Evolutionary conservation across 2,329 filamentous ascomycete genomes (phyloP).

Genomic region (Sclerotinia borealis): DNA sequence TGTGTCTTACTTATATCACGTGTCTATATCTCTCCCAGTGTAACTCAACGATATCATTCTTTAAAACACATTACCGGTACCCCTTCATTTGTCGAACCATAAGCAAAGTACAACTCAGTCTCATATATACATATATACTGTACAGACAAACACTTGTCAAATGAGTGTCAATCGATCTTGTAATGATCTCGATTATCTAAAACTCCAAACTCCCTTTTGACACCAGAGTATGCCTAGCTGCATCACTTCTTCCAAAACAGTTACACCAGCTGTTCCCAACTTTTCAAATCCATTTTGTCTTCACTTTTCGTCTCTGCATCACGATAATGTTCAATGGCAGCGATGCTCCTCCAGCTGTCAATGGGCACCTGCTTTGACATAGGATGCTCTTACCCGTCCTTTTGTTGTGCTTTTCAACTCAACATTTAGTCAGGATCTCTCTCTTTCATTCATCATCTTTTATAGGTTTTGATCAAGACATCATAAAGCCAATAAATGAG

Average conservation of each 20-base stretch:
- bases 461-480: background rate
- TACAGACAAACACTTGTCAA: slow-evolving; percentile 1
- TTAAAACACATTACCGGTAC: background rate
- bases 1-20: background rate
- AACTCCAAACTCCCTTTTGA: background rate
- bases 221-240: background rate
- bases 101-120: background rate
- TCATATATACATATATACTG: background rate
- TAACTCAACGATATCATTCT: background rate
- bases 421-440: background rate
- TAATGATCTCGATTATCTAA: background rate
- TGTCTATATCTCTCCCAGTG: background rate
- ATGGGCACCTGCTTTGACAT: slow-evolving; percentile 8
- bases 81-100: background rate
- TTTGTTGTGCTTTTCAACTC: background rate
- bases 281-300: background rate
- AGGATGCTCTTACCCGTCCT: slow-evolving; percentile 4
- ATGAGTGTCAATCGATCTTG: background rate
- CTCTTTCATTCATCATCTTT: background rate
- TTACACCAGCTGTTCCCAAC: background rate
- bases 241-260: background rate
- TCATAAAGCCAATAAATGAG: background rate
- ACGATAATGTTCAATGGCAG: slow-evolving; percentile 14
- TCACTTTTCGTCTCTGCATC: slow-evolving; percentile 12
- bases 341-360: slow-evolving; percentile 1